Evolutionary conservation across 441 rosid genomes (phyloP), one percentile per base, ranked within the genome.

Genomic region (Pelargonium exstipulatum): DNA sequence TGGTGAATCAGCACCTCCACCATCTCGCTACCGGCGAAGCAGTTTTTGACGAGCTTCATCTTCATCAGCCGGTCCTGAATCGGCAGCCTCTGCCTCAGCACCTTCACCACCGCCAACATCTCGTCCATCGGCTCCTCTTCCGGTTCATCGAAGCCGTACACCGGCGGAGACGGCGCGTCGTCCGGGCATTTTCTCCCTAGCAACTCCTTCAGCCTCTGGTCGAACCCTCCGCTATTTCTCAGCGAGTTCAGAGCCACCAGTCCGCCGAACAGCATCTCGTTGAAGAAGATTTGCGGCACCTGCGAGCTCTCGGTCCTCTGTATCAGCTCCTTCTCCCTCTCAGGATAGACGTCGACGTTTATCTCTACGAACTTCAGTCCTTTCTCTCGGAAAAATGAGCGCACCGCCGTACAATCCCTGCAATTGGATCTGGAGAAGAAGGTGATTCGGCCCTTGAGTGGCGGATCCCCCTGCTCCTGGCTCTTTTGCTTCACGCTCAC

Each of bases 261-360:
- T 1, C 96, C 97, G 0, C 98, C 98, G 20, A 94, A 80, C 24
- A 84, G 77, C 74, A 84, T 87, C 48, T 88, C 89, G 82, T 94
- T 94, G 74, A 89, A 89, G 81, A 94, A 94, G 4, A 94, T 82
- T 85, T 85, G 87, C 53, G 98, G 98, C 13, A 90, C 98, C 57
- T 84, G 87, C 0, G 78, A 55, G 9, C 13, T 80, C 65, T 95
- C 96, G 1, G 93, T 82, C 72, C 92, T 75, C 24, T 83, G 84
- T 0, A 85, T n/a, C 75, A 91, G 69, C 78, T 94, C 98, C 43
- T 78, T 82, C 65, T 76, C 93, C 35, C 97, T 73, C 20, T 66
- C 68, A 0, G 86, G 83, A 55, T 76, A 94, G 2, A 94, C 97
- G 62, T 91, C 97, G 75, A 94, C 71, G 83, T 91, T 94, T 64